These are phyloP conservation scores for Cercospora citrullina DNA, from an alignment of 2,329 filamentous ascomycete genomes.

Conservation along the genomic window DNA sequence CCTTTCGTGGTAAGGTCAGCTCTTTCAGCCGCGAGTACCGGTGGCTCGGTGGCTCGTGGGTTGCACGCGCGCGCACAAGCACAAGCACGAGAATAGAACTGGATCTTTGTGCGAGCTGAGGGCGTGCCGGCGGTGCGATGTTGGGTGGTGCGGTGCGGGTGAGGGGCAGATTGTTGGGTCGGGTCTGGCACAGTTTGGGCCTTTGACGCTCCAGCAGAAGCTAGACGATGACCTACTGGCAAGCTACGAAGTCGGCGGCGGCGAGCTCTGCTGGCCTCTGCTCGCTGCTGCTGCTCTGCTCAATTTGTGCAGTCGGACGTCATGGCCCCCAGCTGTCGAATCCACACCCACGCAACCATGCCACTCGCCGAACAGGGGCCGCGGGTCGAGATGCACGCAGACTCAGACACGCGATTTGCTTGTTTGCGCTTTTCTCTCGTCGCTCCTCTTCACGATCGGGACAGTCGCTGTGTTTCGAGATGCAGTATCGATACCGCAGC, in stretches of 20 bases:
- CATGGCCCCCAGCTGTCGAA: slow-evolving; percentile 2
- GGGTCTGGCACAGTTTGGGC: neutral
- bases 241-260: neutral
- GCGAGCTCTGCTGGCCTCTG: neutral
- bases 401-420: neutral
- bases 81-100: neutral
- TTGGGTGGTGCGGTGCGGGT: neutral
- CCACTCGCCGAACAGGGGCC: neutral
- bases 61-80: slow-evolving; percentile 1
- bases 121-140: neutral
- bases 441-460: neutral
- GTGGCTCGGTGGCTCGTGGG: neutral
- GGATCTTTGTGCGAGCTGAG: neutral
- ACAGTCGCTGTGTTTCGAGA: neutral
- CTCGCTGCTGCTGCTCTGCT: neutral
- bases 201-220: neutral
- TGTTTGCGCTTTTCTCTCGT: neutral
- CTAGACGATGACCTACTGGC: neutral
- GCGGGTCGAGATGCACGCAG: neutral
- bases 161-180: neutral
- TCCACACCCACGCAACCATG: neutral
- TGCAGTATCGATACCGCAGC: neutral
- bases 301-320: neutral
- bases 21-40: slow-evolving; percentile 11
- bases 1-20: neutral